Conservation (phyloP, 2,329 filamentous ascomycete genomes). For the Alternaria infectoria region DNA sequence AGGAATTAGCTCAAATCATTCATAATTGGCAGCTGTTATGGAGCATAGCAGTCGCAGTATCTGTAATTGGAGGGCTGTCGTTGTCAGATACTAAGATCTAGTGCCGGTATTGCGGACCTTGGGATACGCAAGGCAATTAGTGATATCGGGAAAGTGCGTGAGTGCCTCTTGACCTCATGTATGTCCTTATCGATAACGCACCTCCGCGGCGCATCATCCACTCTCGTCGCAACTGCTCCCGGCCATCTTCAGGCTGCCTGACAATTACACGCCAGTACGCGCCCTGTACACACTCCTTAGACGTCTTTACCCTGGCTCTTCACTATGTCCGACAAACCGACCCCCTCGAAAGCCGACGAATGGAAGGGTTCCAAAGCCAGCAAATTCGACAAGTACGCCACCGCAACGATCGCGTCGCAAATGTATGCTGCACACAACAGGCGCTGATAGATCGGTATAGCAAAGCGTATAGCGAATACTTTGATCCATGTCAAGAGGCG, state of each 20-base stretch:
- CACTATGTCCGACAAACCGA: conserved; percentile 16
- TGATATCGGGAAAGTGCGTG: not conserved
- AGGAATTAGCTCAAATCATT: not conserved
- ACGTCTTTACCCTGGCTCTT: not conserved
- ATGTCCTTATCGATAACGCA: conserved; percentile 20
- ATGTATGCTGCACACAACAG: not conserved
- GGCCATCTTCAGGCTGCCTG: not conserved
- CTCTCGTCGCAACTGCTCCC: not conserved
- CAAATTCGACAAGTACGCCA: conserved; percentile 49
- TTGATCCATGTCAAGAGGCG: conserved; percentile 94
- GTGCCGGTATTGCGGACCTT: not conserved
- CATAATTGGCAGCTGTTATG: not conserved
- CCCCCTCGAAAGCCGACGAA: conserved; percentile 25
- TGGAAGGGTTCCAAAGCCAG: conserved; percentile 40
- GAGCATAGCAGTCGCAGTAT: not conserved
- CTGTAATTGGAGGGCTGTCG: not conserved
- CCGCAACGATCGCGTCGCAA: not conserved
- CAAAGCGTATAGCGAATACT: conserved; percentile 87
- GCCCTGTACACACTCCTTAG: not conserved
- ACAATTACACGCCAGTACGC: not conserved
- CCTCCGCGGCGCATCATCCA: conserved; percentile 3
- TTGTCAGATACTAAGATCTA: not conserved
- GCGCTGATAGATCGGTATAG: conserved; percentile 56
- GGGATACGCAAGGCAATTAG: not conserved
- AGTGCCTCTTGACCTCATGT: not conserved